These are phyloP conservation scores for Cladochytrium tenue DNA, from an alignment of 371 early-diverging fungal species.

Conservation along the genomic window DNA sequence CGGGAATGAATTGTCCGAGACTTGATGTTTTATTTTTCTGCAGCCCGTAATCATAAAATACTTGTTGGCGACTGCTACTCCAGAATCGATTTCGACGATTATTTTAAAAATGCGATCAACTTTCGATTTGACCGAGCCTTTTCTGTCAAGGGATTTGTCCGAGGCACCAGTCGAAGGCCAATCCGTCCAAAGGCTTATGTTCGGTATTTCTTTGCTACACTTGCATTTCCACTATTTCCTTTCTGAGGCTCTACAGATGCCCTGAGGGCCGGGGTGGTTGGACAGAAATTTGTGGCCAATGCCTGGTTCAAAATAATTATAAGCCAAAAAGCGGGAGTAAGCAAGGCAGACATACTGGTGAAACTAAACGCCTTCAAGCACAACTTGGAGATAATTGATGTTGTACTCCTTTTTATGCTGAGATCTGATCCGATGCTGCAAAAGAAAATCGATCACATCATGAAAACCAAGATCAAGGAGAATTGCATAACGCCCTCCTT, in stretches of 20 bases:
- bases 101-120: slow-evolving; percentile 4
- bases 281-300: slow-evolving; percentile 14
- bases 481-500: neutral
- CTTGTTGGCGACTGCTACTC: slow-evolving; percentile 15
- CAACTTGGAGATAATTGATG: slow-evolving; percentile 12
- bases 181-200: too few species aligned
- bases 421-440: slow-evolving; percentile 9
- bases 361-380: too few species aligned
- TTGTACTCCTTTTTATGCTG: slow-evolving; percentile 12
- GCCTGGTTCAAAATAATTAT: slow-evolving; percentile 17
- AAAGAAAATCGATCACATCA: slow-evolving; percentile 12
- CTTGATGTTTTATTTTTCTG: too few species aligned
- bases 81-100: neutral
- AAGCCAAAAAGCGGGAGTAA: slow-evolving; percentile 1
- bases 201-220: too few species aligned
- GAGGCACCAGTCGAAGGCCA: too few species aligned
- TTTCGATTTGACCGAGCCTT: too few species aligned
- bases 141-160: too few species aligned
- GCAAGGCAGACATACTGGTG: too few species aligned
- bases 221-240: too few species aligned
- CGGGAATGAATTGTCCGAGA: too few species aligned
- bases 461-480: slow-evolving; percentile 4
- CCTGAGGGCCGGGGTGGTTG: too few species aligned
- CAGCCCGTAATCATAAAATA: slow-evolving; percentile 15
- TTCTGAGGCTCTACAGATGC: too few species aligned